Conservation (phyloP, 371 early-diverging fungal species). For the Mortierella sp. region DNA sequence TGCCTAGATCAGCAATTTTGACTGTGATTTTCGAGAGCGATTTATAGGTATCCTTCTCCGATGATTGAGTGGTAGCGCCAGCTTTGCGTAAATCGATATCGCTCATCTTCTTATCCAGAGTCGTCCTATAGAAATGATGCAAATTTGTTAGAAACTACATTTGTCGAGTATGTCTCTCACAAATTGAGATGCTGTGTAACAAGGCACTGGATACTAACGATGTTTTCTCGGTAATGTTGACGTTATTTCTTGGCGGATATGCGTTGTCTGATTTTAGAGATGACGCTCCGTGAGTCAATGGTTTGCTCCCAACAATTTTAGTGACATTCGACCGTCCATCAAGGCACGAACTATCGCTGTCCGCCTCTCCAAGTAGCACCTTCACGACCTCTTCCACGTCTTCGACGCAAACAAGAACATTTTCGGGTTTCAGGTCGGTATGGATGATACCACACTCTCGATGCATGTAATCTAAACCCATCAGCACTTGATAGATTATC, state of each 20-base stretch:
- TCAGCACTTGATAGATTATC: constrained; percentile 87
- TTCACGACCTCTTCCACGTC: constrained; percentile 79
- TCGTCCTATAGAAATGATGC: not conserved
- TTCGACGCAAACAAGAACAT: constrained; percentile 91
- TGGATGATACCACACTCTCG: constrained; percentile 98
- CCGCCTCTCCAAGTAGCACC: constrained; percentile 45
- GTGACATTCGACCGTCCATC: constrained; percentile 60
- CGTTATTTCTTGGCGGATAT: constrained; percentile 66
- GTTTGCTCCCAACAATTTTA: constrained; percentile 42
- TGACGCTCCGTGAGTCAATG: constrained; percentile 33
- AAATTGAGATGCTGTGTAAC: not conserved
- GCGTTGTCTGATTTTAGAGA: constrained; percentile 72
- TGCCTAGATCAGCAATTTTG: constrained; percentile 99
- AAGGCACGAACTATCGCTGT: constrained; percentile 82
- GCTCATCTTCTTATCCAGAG: constrained; percentile 25
- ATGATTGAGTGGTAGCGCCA: constrained; percentile 39
- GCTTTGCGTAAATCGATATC: constrained; percentile 48
- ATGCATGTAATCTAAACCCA: constrained; percentile 95
- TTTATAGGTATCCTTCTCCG: constrained; percentile 96
- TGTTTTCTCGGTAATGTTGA: constrained; percentile 77
- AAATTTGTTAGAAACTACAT: not conserved
- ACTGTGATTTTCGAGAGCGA: constrained; percentile 96
- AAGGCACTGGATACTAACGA: not conserved
- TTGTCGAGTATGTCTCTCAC: not conserved
- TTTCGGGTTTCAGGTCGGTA: constrained; percentile 98